Evolutionary conservation across 2,329 filamentous ascomycete genomes (phyloP), one percentile per base, ranked within the genome.

Genomic region (Pseudogymnoascus pannorum): DNA sequence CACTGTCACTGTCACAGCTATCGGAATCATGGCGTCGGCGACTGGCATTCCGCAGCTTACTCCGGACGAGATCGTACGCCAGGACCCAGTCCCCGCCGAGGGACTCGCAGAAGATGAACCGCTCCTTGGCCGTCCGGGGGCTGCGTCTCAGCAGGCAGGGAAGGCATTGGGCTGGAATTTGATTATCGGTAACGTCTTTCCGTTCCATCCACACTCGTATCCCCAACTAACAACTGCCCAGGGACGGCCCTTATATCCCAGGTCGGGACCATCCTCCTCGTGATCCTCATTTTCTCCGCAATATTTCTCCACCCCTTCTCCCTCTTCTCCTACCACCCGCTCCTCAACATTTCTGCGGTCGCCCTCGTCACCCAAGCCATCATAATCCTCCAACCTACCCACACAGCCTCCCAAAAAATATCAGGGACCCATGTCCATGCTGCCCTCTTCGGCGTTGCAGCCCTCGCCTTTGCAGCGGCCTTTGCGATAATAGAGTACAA

Each of bases 311-410:
- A 87, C 61, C 65, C 77, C 29, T 72, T 95, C 64, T 89, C 90
- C 38, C 85, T 96, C 68, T 96, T 97, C 81, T 92, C 91, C 16
- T 85, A 87, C 7, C 93, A 97, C 74, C 93, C 93, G 6, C 86
- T 97, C 71, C 78, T 87, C 62, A 79, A 83, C 75, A 80, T 78
- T 9, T 66, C 88, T 62, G 92, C 86, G 57, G 74, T 96, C 62
- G 79, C 96, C 64, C 79, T 91, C 62, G 79, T 94, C 68, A 82
- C 89, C 16, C 88, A 97, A 78, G 88, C 87, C 61, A 85, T 92
- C 66, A 85, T 97, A 59, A 78, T 94, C 67, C 82, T 97, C 35
- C 94, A 99, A 74, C 94, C 93, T 1, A 96, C 93, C 0, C 83
- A 89, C 68, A 89, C 89, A 0, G 78, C 86, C 1, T 74, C 79